phyloP scores from a whole-genome alignment of 106 monocot genomes.

The Posidonia australis region DNA sequence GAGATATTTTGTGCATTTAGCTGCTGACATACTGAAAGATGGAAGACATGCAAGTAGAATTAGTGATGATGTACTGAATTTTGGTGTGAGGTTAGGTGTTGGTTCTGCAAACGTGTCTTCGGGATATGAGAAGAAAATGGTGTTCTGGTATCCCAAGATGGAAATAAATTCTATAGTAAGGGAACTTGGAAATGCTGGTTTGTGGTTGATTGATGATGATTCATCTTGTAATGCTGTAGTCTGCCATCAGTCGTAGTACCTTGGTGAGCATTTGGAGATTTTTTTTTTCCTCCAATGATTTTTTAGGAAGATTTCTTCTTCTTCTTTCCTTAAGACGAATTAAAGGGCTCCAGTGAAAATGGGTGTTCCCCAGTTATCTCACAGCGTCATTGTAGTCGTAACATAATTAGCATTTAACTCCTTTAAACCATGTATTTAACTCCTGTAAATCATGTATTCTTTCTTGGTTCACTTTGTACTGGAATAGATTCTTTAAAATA shows the following conservation, averaged over 20 bases:
- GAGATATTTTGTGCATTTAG: constrained; percentile 36
- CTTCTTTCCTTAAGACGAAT: background rate
- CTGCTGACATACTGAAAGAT: constrained; percentile 26
- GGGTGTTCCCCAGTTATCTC: no score
- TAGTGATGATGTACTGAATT: constrained; percentile 17
- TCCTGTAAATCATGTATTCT: no score
- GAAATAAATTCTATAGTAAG: constrained; percentile 17
- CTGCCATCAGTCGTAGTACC: constrained; percentile 32
- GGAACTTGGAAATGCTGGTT: constrained; percentile 25
- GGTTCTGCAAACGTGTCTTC: constrained; percentile 3
- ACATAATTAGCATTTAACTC: no score
- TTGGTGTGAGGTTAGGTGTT: constrained; percentile 25
- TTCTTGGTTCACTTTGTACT: no score
- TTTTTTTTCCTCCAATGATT: background rate
- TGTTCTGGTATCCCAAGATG: constrained; percentile 36
- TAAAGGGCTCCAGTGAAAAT: background rate
- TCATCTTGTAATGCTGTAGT: constrained; percentile 77
- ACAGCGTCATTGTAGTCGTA: no score
- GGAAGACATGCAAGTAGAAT: constrained; percentile 11
- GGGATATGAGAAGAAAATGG: constrained; percentile 23
- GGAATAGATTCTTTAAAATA: no score
- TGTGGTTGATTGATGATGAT: constrained; percentile 81
- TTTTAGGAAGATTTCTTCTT: background rate
- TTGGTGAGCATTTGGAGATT: no score
- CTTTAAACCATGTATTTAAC: no score